Evolutionary conservation across 208 protist species (phyloP), one percentile per base, ranked within the genome.

Genomic region (Crithidia thermophila): DNA sequence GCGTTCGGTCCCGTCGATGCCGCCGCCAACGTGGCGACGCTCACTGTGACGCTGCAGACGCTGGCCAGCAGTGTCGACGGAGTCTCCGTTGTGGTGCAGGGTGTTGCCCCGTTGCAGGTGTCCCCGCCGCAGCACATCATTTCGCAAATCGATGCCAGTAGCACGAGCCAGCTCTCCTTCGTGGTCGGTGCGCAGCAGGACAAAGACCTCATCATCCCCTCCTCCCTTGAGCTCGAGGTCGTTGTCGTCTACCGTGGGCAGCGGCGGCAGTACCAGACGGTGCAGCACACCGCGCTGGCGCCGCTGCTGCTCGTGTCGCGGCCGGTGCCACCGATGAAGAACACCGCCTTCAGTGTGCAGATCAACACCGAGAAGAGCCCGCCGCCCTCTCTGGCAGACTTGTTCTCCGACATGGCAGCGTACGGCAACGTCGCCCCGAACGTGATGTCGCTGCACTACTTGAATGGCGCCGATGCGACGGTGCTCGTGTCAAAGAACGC

Each of bases 401-500:
- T 98, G 18, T 98, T 98, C 64, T 34, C 79, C 3, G 97, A 98
- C 58, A 58, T 98, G 68, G 40, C 61, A 0, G 47, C 37, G 1
- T 57, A 62, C 47, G 77, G 67, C 20, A 60, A 77, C 43, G 65
- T 90, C 0, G 28, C 75, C 7, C 42, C 56, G n/a, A 97, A 94
- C 62, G 75, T 95, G 23, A 37, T 98, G 10, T 91, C 88, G 20
- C 47, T 97, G 31, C 72, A 86, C 40, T 97, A 95, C 72, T 43
- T 85, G 49, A 94, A 93, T 76, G 89, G 85, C n/a, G 77, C 62
- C n/a, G 91, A 97, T 67, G 94, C 79, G 3, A 96, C 93, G 2
- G 64, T 98, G 49, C 82, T 98, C 14, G 85, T 97, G 18, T 97
- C 93, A 5, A 98, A 97, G 63, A 98, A 94, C 59, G 88, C 91